phyloP scores from a whole-genome alignment of 306 rosid genomes.

The Rubus parviflorus region DNA sequence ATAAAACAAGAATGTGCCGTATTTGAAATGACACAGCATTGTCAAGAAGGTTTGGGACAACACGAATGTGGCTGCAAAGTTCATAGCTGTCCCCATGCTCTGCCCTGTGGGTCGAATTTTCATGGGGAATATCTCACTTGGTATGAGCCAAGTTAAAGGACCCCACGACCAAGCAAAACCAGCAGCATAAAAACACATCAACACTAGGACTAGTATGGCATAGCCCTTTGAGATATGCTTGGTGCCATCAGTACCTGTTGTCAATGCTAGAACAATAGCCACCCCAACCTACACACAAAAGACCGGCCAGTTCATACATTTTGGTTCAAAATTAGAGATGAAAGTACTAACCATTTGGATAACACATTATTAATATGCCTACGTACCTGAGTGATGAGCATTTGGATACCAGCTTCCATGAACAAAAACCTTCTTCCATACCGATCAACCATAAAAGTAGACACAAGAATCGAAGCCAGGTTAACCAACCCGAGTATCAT shows the following conservation, averaged over 20 bases:
- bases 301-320: not conserved
- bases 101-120: conserved; percentile 64
- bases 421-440: conserved; percentile 66
- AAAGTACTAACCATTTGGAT: not conserved
- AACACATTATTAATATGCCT: too few relatives aligned
- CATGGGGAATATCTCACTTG: conserved; percentile 73
- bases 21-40: conserved; percentile 71
- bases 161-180: conserved; percentile 98
- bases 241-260: conserved; percentile 48
- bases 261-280: conserved; percentile 45
- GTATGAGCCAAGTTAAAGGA: conserved; percentile 62
- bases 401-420: conserved; percentile 58
- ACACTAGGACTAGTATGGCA: conserved; percentile 45
- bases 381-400: conserved; percentile 54
- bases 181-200: conserved; percentile 49
- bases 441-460: conserved; percentile 59
- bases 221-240: conserved; percentile 44
- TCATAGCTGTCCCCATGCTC: conserved; percentile 51
- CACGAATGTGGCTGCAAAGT: conserved; percentile 41
- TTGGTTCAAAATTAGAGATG: not conserved
- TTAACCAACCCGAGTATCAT: conserved; percentile 56
- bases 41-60: conserved; percentile 67
- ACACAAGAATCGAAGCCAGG: conserved; percentile 42
- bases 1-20: conserved; percentile 63
- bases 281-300: conserved; percentile 34